Evolutionary conservation across 768 basidiomycete genomes (phyloP), one percentile per base, ranked within the genome.

Genomic region (Lentinula raphanica): DNA sequence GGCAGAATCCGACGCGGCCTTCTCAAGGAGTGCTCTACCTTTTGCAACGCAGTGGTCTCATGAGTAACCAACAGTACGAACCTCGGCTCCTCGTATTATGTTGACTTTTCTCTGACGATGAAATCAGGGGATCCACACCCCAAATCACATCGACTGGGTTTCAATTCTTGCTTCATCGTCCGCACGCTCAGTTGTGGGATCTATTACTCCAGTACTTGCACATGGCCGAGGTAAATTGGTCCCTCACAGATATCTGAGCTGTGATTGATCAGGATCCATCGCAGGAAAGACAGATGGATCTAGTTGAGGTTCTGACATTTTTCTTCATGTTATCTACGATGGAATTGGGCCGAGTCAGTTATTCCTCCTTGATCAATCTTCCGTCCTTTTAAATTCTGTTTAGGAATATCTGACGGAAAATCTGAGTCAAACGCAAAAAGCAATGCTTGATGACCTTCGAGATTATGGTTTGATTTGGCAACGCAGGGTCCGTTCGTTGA

Each of bases 251-350:
- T 63, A 13, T 50, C 58, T 39, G 21, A 32, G 42, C 38, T 36
- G 31, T 25, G 48, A 49, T 51, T 58, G n/a, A n/a, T n/a, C n/a
- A n/a, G n/a, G n/a, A n/a, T n/a, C n/a, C n/a, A n/a, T 60, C 44
- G 31, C 67, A 93, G 89, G 87, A 91, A 74, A 81, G 92, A 58
- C 82, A 86, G 66, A 92, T 94, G 86, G 95, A 96, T 71, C 78
- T 95, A 0, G 92, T 98, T 8, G 92, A 96, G 68, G 90, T 97
- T 8, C 79, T 98, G 56, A 88, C 89, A 62, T 94, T 98, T 72
- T 78, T 98, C 49, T 94, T 98, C 78, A 97, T 98, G 89, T 79
- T 99, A 60, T 94, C 94, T 1, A 97, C 92, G 3, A 94, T 95
- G 86, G 93, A 97, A 67, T 84, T 98, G 5, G 94, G 94, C 48